These are phyloP conservation scores for Conticribra weissflogii DNA, from an alignment of 108 stramenopile species.

Conservation along the genomic window DNA sequence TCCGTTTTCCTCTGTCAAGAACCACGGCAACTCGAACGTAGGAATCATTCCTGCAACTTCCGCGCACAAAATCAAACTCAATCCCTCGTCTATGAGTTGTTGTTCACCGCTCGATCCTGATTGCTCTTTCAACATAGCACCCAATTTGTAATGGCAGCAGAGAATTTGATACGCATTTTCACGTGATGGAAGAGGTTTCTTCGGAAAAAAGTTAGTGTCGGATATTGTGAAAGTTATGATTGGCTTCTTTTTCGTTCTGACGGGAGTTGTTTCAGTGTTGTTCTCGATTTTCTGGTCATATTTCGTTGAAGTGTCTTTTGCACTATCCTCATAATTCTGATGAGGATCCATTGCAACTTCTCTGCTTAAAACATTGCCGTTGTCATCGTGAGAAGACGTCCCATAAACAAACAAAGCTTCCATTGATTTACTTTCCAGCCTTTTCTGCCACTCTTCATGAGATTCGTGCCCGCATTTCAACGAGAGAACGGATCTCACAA, in stretches of 20 bases:
- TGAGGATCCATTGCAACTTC: not conserved
- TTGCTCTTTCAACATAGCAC: not conserved
- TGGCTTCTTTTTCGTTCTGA: too few species aligned
- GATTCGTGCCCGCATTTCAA: not conserved
- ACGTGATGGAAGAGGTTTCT: not conserved
- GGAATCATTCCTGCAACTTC: not conserved
- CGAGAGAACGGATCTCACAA: not conserved
- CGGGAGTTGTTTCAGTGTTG: not conserved
- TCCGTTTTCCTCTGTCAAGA: not conserved
- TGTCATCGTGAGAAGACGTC: not conserved
- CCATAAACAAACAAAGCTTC: not conserved
- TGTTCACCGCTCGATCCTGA: not conserved
- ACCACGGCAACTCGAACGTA: not conserved
- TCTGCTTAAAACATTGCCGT: not conserved
- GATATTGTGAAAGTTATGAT: not conserved
- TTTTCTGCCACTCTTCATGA: not conserved
- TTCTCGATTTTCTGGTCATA: not conserved
- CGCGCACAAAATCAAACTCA: not conserved
- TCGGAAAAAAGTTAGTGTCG: not conserved
- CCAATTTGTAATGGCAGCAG: not conserved
- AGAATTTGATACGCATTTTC: not conserved
- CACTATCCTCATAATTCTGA: not conserved
- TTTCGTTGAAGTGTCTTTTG: not conserved
- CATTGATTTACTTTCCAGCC: not conserved
- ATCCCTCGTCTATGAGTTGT: not conserved